phyloP scores from a whole-genome alignment of 768 basidiomycete genomes.

The Xerocomellus amylosporus region DNA sequence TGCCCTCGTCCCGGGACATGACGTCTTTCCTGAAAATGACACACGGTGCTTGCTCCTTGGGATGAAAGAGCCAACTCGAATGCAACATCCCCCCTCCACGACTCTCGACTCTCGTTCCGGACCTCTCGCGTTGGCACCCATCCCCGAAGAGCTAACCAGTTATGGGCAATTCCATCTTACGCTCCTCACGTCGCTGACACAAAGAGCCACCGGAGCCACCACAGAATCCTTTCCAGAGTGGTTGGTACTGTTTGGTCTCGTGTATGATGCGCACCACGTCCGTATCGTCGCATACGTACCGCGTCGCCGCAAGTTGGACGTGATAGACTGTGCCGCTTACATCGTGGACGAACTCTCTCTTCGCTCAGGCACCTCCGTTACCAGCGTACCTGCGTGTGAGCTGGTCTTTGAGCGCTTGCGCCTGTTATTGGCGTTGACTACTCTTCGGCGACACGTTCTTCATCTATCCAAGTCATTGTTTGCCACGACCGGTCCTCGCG shows the following conservation, averaged over 20 bases:
- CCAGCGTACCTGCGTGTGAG: constrained; percentile 5
- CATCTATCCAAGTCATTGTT: constrained; percentile 16
- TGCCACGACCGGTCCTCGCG: not conserved
- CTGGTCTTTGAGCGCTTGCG: constrained; percentile 17
- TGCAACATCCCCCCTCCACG: not conserved
- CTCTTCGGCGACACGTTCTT: constrained; percentile 21
- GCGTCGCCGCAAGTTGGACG: not conserved
- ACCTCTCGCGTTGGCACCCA: not conserved
- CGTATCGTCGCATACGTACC: constrained; percentile 24
- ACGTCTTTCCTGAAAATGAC: not conserved
- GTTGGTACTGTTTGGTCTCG: constrained; percentile 25
- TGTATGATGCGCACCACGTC: constrained; percentile 17
- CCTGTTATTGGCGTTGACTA: constrained; percentile 16
- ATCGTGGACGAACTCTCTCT: constrained; percentile 25
- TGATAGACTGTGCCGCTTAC: constrained; percentile 10
- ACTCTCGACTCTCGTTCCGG: not conserved
- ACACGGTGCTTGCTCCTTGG: constrained; percentile 19
- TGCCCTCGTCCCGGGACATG: constrained; percentile 8
- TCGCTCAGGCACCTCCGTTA: not conserved
- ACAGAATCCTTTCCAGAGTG: constrained; percentile 22
- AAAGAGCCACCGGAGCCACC: not conserved
- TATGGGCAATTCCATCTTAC: constrained; percentile 11
- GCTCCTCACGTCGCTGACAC: constrained; percentile 10
- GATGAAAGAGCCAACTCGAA: constrained; percentile 5
- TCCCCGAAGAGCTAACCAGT: constrained; percentile 14